Base-by-base conservation (phyloP, 164 flowering plant species). In the Vitis amurensis region DNA sequence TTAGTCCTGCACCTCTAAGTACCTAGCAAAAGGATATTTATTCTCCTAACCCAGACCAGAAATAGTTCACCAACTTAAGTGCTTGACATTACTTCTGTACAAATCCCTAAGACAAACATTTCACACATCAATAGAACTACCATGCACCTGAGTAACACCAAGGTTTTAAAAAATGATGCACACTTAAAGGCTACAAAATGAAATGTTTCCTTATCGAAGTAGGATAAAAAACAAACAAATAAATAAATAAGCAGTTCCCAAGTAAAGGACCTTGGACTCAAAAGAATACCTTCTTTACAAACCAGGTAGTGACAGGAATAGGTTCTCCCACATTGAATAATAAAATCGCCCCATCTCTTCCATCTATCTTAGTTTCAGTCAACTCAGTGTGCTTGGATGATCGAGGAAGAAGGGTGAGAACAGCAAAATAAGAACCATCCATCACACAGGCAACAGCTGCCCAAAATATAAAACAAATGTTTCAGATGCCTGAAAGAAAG, bases 261-360 rank as follows among this genome's bases (percentile, higher is more conserved):
- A 3, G 51, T 49, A 49, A 47, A n/a, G 17, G 10, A 37, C 44
- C 44, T 3, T 13, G 0, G 37, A 66, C 17, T 30, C 23, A 47
- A 57, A 59, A 23, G 12, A 52, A 8, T 81, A 95, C 99, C 99
- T 91, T 89, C 67, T 67, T 81, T 11, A 84, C 98, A 30, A 83
- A 84, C 98, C 99, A 95, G 31, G 79, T 77, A 48, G 89, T 77
- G 50, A 87, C 75, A 59, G 99, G 99, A 75, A 83, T 80, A 57
- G 96, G 89, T 59, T 84, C 76, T 29, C 68, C 78, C 8, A 72
- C 85, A 70, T 85, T 80, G 72, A 93, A 95, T 49, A 90, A 59
- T 70, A 95, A 78, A 66, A 95, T 88, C 14, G 79, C 76, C 9
- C 98, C 99, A 77, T 93, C 94, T 67, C 69, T 69, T 55, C 72